Conservation (phyloP, 164 flowering plant species). For the Magnolia kwangsiensis region DNA sequence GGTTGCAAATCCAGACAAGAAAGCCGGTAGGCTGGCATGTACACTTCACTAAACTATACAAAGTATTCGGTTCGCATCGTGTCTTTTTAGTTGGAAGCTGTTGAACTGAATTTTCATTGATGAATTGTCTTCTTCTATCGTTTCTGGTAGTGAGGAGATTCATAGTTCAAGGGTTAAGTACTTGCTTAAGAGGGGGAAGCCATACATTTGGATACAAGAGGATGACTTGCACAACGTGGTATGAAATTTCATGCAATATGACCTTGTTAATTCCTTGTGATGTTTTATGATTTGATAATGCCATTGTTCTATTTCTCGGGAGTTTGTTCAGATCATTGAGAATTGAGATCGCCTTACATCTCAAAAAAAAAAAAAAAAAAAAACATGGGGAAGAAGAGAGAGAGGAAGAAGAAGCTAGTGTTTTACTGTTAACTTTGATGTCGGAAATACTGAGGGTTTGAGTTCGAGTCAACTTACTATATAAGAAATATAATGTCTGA, state of each 20-base stretch:
- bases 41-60: no score
- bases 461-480: no score
- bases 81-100: not conserved
- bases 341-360: not conserved
- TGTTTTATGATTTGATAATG: not conserved
- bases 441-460: no score
- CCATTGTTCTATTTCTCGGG: not conserved
- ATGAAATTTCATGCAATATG: slow-evolving; percentile 12
- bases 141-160: slow-evolving; percentile 58
- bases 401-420: no score
- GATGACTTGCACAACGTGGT: slow-evolving; percentile 83
- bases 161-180: slow-evolving; percentile 68
- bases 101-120: not conserved
- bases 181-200: slow-evolving; percentile 62
- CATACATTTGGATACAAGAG: slow-evolving; percentile 77
- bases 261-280: not conserved
- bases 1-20: no score
- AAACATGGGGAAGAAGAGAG: no score
- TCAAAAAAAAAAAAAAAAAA: not conserved
- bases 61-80: no score
- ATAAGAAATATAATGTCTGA: no score
- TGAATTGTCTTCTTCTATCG: slow-evolving; percentile 1
- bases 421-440: no score
- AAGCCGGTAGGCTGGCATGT: no score
- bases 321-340: not conserved